Base-by-base conservation (phyloP, 2,329 filamentous ascomycete species). In the Hypoxylon sp. region DNA sequence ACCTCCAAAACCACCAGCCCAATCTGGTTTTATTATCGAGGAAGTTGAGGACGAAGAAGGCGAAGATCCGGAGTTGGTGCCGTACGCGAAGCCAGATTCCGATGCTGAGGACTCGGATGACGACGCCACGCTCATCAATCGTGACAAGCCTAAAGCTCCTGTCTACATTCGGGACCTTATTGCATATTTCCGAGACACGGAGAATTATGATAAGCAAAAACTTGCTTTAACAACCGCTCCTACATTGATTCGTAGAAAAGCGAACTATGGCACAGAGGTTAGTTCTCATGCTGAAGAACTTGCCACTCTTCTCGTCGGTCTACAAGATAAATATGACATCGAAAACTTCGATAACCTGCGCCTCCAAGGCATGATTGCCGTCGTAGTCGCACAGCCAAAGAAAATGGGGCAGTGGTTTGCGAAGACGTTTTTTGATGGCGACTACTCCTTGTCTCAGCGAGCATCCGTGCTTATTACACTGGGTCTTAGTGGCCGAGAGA, bases 91-190 rank as follows among this genome's bases (percentile, higher is more conserved):
- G 78, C 93, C 93, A 0, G 93, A 94, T 75, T 94, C 92, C 1
- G 96, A 99, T 73, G 87, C 90, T 0, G 93, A 97, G 77, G 96
- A 99, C 77, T 95, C 94, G 0, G 94, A 98, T 63, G 94, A 98
- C 39, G 97, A 99, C 74, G 91, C 96, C 4, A 97, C 94, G 0
- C 83, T 97, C 17, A 87, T 98, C 52, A 91, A 92, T 63, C 88
- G 94, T 13, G 90, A 96, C 79, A 98, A 96, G 74, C 88, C 91
- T 22, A 92, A 88, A 64, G 88, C 94, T 0, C 96, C 96, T 0
- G 94, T 99, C 0, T 98, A 98, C 75, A 91, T 98, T 66, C 90
- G 94, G 50, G 94, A 97, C 74, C 85, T 98, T 10, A 90, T 98
- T 60, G 78, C 84, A 6, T 94, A 91, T 75, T 85, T 99, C 2